Conservation (phyloP, 2,329 filamentous ascomycete genomes). For the Cladosporium velox region DNA sequence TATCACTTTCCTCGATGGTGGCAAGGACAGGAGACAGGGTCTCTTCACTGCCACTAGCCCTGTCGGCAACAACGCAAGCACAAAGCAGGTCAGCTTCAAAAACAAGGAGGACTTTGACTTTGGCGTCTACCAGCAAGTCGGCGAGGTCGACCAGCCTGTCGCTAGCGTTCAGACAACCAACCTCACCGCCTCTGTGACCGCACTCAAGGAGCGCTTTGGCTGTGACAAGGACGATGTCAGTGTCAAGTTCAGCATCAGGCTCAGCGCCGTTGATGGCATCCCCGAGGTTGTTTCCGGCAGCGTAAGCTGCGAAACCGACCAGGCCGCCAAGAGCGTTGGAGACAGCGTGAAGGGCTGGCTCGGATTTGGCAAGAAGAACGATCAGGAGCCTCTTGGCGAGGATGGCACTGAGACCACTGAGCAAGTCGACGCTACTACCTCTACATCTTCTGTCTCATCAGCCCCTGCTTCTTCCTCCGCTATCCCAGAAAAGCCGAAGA, state of each 20-base stretch:
- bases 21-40: slow-evolving; percentile 72
- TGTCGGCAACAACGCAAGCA: slow-evolving; percentile 59
- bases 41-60: slow-evolving; percentile 79
- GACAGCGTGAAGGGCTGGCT: slow-evolving; percentile 96
- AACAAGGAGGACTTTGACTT: slow-evolving; percentile 81
- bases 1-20: slow-evolving; percentile 69
- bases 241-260: slow-evolving; percentile 74
- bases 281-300: slow-evolving; percentile 75
- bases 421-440: slow-evolving; percentile 41
- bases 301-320: slow-evolving; percentile 82
- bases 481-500: slow-evolving; percentile 48
- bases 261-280: slow-evolving; percentile 73
- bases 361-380: slow-evolving; percentile 89
- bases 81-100: slow-evolving; percentile 83
- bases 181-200: slow-evolving; percentile 76
- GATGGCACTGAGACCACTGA: slow-evolving; percentile 54
- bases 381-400: slow-evolving; percentile 68
- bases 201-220: slow-evolving; percentile 75
- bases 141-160: slow-evolving; percentile 60
- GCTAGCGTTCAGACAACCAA: slow-evolving; percentile 76
- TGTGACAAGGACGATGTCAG: slow-evolving; percentile 76
- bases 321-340: slow-evolving; percentile 71
- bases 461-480: slow-evolving; percentile 50
- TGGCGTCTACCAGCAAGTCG: slow-evolving; percentile 73
- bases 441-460: slow-evolving; percentile 41